phyloP scores from a whole-genome alignment of 805 yeast species.

The Myxozyma sirexii region DNA sequence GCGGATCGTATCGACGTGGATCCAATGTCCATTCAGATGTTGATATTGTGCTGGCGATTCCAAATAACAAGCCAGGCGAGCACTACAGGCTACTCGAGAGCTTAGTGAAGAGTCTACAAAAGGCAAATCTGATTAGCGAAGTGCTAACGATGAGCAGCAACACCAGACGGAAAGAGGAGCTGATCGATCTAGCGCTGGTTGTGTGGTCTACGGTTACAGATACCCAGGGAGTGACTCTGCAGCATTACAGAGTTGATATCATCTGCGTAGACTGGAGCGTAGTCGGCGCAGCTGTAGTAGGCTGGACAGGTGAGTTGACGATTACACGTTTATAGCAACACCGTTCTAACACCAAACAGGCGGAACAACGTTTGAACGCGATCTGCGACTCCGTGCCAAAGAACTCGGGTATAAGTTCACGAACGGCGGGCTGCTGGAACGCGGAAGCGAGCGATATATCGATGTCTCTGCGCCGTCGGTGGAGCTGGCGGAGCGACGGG shows the following conservation, averaged over 20 bases:
- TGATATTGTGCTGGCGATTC: slow-evolving; percentile 27
- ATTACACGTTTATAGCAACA: too few relatives aligned
- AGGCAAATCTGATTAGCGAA: slow-evolving; percentile 15
- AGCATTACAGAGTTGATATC: slow-evolving; percentile 32
- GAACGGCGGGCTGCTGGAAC: slow-evolving; percentile 24
- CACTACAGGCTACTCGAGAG: slow-evolving; percentile 15
- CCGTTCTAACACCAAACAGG: slow-evolving; percentile 9
- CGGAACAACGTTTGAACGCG: slow-evolving; percentile 34
- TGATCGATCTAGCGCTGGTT: slow-evolving; percentile 28
- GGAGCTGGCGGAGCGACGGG: slow-evolving; percentile 27
- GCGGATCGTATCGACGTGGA: slow-evolving; percentile 36
- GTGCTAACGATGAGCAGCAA: slow-evolving; percentile 14
- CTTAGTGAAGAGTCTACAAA: slow-evolving; percentile 16
- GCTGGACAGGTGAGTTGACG: slow-evolving; percentile 34
- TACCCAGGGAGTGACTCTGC: background rate
- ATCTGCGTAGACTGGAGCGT: slow-evolving; percentile 31
- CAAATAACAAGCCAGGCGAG: slow-evolving; percentile 11
- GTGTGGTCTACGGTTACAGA: slow-evolving; percentile 25
- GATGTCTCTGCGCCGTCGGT: slow-evolving; percentile 27
- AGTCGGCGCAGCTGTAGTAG: slow-evolving; percentile 33
- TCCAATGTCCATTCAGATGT: slow-evolving; percentile 16
- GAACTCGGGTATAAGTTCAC: slow-evolving; percentile 24
- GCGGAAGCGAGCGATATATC: slow-evolving; percentile 15
- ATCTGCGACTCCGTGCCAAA: slow-evolving; percentile 21
- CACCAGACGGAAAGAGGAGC: background rate